These are phyloP conservation scores for Houttuynia cordata DNA, from an alignment of 164 flowering plant genomes.

Conservation along the genomic window DNA sequence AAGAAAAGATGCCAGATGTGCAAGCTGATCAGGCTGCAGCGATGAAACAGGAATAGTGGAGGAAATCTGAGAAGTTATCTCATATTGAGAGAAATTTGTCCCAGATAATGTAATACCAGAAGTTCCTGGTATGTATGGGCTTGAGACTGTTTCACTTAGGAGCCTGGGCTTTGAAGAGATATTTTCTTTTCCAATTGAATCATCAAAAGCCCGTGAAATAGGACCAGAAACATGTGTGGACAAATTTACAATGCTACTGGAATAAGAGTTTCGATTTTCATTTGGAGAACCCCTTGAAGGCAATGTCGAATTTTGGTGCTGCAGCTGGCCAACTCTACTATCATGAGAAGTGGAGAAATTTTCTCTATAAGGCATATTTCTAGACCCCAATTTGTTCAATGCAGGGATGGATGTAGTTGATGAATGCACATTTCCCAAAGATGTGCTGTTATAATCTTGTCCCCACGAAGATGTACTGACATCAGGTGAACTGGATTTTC, in stretches of 20 bases:
- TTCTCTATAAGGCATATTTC: slow-evolving; percentile 15
- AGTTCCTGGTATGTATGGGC: slow-evolving; percentile 22
- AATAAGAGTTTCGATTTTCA: slow-evolving; percentile 21
- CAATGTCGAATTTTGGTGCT: slow-evolving; percentile 15
- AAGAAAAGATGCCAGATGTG: slow-evolving; percentile 63
- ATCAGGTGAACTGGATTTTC: slow-evolving; percentile 24
- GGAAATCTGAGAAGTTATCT: slow-evolving; percentile 21
- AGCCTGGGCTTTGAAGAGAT: slow-evolving; percentile 14
- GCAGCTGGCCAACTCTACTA: slow-evolving; percentile 25
- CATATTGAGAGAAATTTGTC: slow-evolving; percentile 17
- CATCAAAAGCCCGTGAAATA: slow-evolving; percentile 8
- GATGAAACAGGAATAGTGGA: slow-evolving; percentile 18
- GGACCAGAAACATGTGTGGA: slow-evolving; percentile 20
- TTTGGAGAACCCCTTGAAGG: slow-evolving; percentile 34
- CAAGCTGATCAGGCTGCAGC: slow-evolving; percentile 55
- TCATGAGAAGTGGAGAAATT: slow-evolving; percentile 20
- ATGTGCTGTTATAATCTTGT: slow-evolving; percentile 10
- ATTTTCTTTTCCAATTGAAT: slow-evolving; percentile 19
- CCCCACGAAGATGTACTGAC: slow-evolving; percentile 6
- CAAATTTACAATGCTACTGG: slow-evolving; percentile 8
- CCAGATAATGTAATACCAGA: slow-evolving; percentile 17
- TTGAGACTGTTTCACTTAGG: slow-evolving; percentile 21
- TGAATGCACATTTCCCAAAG: slow-evolving; percentile 24
- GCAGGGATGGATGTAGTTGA: slow-evolving; percentile 14
- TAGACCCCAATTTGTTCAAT: slow-evolving; percentile 18